Percentiles rank a stretch among this genome's conserved stretches.
Conservation (phyloP, 2,329 filamentous ascomycete genomes). For the Paraphoma sp. region DNA sequence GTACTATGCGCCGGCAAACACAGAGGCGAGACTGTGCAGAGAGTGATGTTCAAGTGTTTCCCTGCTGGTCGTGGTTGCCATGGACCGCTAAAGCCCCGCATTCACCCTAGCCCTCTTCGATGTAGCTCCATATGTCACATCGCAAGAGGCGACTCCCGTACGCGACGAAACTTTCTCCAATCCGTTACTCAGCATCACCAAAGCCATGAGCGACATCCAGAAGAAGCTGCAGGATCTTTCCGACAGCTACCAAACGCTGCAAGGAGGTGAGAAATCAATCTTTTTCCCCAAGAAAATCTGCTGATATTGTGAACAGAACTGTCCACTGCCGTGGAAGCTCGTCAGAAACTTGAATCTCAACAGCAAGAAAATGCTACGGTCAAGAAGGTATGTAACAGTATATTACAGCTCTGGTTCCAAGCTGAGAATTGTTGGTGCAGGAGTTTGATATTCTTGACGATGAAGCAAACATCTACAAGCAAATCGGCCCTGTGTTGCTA, state of each 20-base stretch:
- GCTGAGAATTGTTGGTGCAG: conserved; percentile 51
- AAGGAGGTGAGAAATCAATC: conserved; percentile 67
- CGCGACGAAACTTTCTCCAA: conserved; percentile 18
- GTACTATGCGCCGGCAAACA: conserved; percentile 7
- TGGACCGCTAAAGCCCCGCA: conserved; percentile 23
- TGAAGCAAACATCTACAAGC: conserved; percentile 92
- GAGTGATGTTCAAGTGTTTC: conserved; percentile 5
- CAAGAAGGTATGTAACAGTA: conserved; percentile 66
- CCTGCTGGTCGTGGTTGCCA: conserved; percentile 15
- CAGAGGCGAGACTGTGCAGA: not conserved
- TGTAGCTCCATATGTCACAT: conserved; percentile 29
- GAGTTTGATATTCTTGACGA: conserved; percentile 83
- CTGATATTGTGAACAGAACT: conserved; percentile 67
- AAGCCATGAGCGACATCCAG: conserved; percentile 64
- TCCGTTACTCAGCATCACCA: conserved; percentile 35
- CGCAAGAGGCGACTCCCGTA: conserved; percentile 18
- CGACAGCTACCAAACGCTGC: conserved; percentile 85
- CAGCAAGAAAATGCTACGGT: conserved; percentile 92
- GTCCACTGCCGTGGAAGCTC: conserved; percentile 74
- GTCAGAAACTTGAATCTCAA: conserved; percentile 93
- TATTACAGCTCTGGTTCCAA: not conserved
- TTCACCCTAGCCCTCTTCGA: conserved; percentile 31
- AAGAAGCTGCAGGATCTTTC: conserved; percentile 81
- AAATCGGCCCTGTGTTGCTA: conserved; percentile 87
- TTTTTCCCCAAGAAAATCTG: not conserved